These are phyloP conservation scores for Artomyces pyxidatus DNA, from an alignment of 768 basidiomycete species.

Conservation along the genomic window DNA sequence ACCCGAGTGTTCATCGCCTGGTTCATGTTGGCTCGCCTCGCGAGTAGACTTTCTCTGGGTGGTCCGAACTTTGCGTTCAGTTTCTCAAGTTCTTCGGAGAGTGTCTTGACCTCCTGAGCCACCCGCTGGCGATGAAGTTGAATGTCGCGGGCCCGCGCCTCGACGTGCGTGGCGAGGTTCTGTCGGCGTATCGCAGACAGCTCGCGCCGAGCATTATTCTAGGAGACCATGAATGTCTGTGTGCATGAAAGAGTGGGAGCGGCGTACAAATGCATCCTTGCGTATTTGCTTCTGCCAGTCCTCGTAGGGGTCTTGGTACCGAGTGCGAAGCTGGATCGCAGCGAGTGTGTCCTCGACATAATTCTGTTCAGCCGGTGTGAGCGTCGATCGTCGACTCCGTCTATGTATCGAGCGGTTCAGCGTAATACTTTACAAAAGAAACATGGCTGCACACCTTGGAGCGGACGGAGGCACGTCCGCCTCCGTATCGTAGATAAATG, in stretches of 20 bases:
- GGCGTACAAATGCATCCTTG: constrained; percentile 38
- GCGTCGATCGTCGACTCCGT: not conserved
- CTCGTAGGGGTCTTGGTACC: constrained; percentile 39
- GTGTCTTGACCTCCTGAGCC: constrained; percentile 43
- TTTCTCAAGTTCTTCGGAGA: constrained; percentile 36
- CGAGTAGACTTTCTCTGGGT: constrained; percentile 37
- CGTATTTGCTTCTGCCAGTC: constrained; percentile 43
- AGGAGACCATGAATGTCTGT: not conserved
- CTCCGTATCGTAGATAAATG: not conserved
- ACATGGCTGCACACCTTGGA: not conserved
- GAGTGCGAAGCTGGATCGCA: constrained; percentile 35
- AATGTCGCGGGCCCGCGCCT: constrained; percentile 15
- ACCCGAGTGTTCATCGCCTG: constrained; percentile 45
- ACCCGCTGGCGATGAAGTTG: constrained; percentile 32
- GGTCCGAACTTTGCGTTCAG: constrained; percentile 37
- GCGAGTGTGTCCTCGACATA: constrained; percentile 38
- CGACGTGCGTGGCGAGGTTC: constrained; percentile 11
- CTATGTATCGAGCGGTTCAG: not conserved
- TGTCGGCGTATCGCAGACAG: constrained; percentile 16
- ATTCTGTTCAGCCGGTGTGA: constrained; percentile 19
- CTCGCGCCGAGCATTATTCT: constrained; percentile 34
- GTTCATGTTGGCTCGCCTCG: constrained; percentile 39
- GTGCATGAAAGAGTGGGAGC: not conserved
- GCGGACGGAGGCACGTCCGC: constrained; percentile 1
- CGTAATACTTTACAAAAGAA: not conserved